These are phyloP conservation scores for Halophytophthora batemanensis DNA, from an alignment of 352 stramenopile species.

Conservation along the genomic window DNA sequence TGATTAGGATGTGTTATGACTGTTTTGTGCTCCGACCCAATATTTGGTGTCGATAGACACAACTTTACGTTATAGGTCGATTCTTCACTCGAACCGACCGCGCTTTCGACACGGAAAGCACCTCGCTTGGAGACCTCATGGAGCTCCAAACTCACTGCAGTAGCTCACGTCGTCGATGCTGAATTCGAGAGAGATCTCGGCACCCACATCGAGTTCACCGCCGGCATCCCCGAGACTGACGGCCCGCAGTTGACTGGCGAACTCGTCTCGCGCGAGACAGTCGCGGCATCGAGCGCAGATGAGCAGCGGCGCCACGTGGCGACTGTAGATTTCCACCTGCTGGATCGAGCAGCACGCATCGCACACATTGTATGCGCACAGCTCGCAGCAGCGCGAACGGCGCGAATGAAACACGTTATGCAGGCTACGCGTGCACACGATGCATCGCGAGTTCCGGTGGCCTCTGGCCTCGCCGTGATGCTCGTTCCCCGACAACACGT, in stretches of 20 bases:
- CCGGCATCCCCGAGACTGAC: constrained; percentile 9
- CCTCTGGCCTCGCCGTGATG: constrained; percentile 5
- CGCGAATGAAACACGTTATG: constrained; percentile 25
- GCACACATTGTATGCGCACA: constrained; percentile 32
- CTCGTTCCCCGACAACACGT: constrained; percentile 5
- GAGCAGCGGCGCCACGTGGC: constrained; percentile 3
- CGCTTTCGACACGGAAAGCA: no score
- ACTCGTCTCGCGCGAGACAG: not conserved
- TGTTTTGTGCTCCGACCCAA: no score
- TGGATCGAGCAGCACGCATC: constrained; percentile 22
- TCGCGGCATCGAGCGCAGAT: not conserved
- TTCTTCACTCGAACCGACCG: no score
- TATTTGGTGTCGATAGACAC: no score
- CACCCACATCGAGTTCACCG: constrained; percentile 1
- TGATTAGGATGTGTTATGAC: no score
- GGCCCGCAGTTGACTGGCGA: constrained; percentile 23
- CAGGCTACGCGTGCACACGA: constrained; percentile 36
- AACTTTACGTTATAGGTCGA: no score
- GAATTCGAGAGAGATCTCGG: no score
- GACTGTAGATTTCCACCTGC: not conserved
- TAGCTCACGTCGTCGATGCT: no score
- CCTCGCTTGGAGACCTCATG: no score
- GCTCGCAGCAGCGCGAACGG: constrained; percentile 25
- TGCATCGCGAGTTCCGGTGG: constrained; percentile 8
- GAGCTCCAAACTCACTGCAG: no score